These are phyloP conservation scores for Ceratocystiopsis brevicomis DNA, from an alignment of 2,329 filamentous ascomycete species.

Conservation along the genomic window DNA sequence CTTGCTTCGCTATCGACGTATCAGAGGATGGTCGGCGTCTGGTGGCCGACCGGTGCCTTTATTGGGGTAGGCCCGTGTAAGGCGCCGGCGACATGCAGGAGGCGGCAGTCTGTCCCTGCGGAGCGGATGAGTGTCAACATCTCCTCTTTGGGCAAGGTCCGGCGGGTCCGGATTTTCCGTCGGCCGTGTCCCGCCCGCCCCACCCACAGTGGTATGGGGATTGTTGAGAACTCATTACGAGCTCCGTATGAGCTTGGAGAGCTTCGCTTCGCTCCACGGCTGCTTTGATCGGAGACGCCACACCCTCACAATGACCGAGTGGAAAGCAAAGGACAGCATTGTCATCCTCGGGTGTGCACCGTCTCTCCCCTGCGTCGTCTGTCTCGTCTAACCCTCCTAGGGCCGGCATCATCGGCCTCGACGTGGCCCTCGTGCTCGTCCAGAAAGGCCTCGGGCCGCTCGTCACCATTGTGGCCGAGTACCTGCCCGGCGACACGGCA, in stretches of 20 bases:
- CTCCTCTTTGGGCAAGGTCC: not conserved
- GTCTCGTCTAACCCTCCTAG: slow-evolving; percentile 7
- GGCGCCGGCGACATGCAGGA: too few relatives aligned
- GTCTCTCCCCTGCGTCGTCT: not conserved
- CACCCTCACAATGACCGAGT: not conserved
- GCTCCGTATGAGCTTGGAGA: too few relatives aligned
- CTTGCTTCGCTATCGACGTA: too few relatives aligned
- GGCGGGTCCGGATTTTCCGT: too few relatives aligned
- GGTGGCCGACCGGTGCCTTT: too few relatives aligned
- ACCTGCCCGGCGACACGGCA: slow-evolving; percentile 22
- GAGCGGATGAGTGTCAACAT: not conserved
- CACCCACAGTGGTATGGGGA: too few relatives aligned
- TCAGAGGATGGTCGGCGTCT: too few relatives aligned
- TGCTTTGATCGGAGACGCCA: not conserved
- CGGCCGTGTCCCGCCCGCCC: too few relatives aligned
- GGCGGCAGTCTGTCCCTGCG: too few relatives aligned
- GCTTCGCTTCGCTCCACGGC: too few relatives aligned
- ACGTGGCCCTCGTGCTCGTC: slow-evolving; percentile 19
- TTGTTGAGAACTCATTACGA: too few relatives aligned
- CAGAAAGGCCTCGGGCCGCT: slow-evolving; percentile 16
- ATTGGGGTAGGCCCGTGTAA: too few relatives aligned
- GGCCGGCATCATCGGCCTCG: slow-evolving; percentile 21
- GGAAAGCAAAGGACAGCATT: slow-evolving; percentile 4
- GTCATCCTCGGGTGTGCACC: slow-evolving; percentile 1
- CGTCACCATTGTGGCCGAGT: slow-evolving; percentile 21